A percentile compares a stretch with the other conserved stretches of the same genome.
These are phyloP conservation scores for Henckelia pumila DNA, from an alignment of 257 asterid genomes.

Conservation along the genomic window DNA sequence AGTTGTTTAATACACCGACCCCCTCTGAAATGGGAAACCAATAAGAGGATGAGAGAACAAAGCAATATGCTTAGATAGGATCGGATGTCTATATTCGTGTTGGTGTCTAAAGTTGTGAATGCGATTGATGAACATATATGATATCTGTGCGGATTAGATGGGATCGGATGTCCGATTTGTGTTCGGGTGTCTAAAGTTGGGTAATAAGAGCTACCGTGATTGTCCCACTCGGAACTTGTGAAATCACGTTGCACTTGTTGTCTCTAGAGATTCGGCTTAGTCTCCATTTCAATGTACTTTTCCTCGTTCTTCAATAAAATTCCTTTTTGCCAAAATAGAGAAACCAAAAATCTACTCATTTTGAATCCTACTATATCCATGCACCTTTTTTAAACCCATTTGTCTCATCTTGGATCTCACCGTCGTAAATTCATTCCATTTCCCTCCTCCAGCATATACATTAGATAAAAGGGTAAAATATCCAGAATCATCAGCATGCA, in stretches of 20 bases:
- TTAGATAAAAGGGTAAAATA: conserved; percentile 61
- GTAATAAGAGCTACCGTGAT: too few species aligned
- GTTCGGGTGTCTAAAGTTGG: too few species aligned
- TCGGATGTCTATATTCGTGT: too few species aligned
- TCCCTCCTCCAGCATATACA: conserved; percentile 74
- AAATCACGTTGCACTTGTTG: too few species aligned
- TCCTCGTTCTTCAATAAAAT: neutral
- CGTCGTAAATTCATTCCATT: conserved; percentile 53
- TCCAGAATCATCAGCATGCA: conserved; percentile 70
- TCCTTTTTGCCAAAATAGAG: neutral
- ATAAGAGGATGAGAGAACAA: conserved; percentile 1
- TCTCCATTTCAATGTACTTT: too few species aligned
- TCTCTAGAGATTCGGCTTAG: too few species aligned
- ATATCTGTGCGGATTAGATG: too few species aligned
- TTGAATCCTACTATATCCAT: conserved; percentile 73
- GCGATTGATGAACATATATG: too few species aligned
- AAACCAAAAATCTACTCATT: conserved; percentile 26
- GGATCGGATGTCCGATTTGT: too few species aligned
- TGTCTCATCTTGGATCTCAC: conserved; percentile 61
- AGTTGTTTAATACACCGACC: conserved; percentile 8
- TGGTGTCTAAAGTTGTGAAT: too few species aligned
- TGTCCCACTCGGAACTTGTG: too few species aligned
- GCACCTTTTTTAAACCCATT: conserved; percentile 54
- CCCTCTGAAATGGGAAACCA: neutral
- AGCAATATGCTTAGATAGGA: neutral